A percentile compares a stretch with the other conserved stretches of the same genome.
These are phyloP conservation scores for Spinellus fusiger DNA, from an alignment of 192 early-diverging fungal genomes.

Conservation along the genomic window DNA sequence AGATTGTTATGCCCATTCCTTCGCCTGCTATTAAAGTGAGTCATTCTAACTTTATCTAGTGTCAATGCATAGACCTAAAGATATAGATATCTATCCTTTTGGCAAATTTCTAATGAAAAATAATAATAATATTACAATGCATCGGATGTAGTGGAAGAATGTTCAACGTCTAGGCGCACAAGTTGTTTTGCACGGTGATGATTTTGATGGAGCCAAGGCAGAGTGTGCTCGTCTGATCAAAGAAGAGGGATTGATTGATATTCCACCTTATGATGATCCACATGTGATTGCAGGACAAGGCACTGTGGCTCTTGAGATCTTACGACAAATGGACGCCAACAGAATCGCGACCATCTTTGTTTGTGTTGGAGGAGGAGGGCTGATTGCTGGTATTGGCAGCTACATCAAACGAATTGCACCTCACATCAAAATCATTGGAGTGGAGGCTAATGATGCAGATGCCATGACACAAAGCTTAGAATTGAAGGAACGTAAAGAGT, in stretches of 20 bases:
- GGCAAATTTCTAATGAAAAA: neutral
- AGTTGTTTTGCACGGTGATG: constrained; percentile 84
- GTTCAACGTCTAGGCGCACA: constrained; percentile 86
- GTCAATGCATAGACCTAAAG: neutral
- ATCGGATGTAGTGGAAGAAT: constrained; percentile 68
- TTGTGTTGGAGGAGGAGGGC: constrained; percentile 90
- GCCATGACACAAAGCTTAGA: constrained; percentile 81
- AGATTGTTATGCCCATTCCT: constrained; percentile 93
- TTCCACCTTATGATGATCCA: constrained; percentile 97
- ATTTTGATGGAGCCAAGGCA: constrained; percentile 92
- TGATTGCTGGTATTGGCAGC: constrained; percentile 85
- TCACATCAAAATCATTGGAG: constrained; percentile 84
- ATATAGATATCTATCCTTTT: neutral
- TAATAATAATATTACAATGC: neutral
- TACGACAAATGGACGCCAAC: constrained; percentile 54
- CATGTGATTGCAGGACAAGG: constrained; percentile 99
- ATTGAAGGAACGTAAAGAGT: constrained; percentile 52
- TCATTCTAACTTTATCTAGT: neutral
- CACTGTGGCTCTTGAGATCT: constrained; percentile 85
- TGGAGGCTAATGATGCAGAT: constrained; percentile 85
- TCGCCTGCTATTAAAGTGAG: constrained; percentile 43
- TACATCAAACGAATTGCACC: constrained; percentile 92
- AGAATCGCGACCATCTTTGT: constrained; percentile 88
- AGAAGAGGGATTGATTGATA: constrained; percentile 75
- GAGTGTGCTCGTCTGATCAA: constrained; percentile 72